Evolutionary conservation across 441 rosid genomes (phyloP), one percentile per base, ranked within the genome.

Genomic region (Raphanus hybrid): DNA sequence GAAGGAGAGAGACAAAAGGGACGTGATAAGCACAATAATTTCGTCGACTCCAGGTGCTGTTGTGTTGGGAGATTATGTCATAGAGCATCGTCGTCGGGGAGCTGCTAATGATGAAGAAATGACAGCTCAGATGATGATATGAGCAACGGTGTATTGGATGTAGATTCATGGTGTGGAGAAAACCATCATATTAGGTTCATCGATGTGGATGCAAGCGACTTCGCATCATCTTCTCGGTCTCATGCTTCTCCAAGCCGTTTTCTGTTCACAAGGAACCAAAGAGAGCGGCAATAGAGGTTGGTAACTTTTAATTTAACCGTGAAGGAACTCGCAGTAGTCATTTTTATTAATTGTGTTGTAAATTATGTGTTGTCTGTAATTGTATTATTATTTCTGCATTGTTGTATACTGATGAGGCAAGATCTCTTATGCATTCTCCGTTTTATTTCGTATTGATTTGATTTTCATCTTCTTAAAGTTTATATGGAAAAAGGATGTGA

Each of bases 41-140:
- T 88, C 91, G 23, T 85, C 92, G 8, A 87, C 82, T 0, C 94
- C 92, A 3, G 92, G 94, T 35, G 91, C 90, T 20, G 71, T 87
- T 64, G 86, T 89, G 52, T 43, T 87, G 52, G 93, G 91, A 35
- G 91, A 89, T 78, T 89, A 85, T 72, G 93, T 89, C 78, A 81
- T 89, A 27, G 91, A 89, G 76, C 93, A 92, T 6, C 86, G 82
- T 11, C 64, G 79, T 9, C 48, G 61, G 4, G 52, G 78, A 64
- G 75, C 12, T 69, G 71, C 16, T 15, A 69, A 69, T 9, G 79
- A 73, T 18, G 80, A 64, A 4, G 87, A 83, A 62, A 82, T 39
- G 84, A 77, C 83, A 92, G 86, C 58, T 86, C 87, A 1, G 96
- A 86, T 60, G 91, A 92, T 12, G 85, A 87, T 41, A 32, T 82